phyloP scores from a whole-genome alignment of 768 basidiomycete genomes.

The Hemileccinum impolitum region DNA sequence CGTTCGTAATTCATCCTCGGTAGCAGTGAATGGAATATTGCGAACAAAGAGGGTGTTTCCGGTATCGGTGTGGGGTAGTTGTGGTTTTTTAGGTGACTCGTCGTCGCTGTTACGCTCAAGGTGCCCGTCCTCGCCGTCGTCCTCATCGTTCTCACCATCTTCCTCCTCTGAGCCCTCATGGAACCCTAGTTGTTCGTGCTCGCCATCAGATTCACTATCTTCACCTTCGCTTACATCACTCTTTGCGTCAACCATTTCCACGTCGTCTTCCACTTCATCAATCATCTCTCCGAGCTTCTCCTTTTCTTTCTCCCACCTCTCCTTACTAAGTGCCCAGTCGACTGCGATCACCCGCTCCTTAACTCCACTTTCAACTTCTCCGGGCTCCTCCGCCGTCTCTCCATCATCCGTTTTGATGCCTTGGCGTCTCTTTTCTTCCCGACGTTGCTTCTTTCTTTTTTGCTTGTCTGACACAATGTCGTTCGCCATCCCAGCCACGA shows the following conservation, averaged over 20 bases:
- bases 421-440: constrained; percentile 46
- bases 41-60: constrained; percentile 94
- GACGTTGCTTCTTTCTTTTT: constrained; percentile 59
- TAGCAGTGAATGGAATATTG: constrained; percentile 88
- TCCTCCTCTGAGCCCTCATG: constrained; percentile 34
- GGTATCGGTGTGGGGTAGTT: constrained; percentile 77
- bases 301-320: constrained; percentile 83
- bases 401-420: constrained; percentile 32
- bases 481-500: constrained; percentile 62
- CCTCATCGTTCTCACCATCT: constrained; percentile 29
- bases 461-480: constrained; percentile 58
- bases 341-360: constrained; percentile 77
- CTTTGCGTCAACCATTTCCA: constrained; percentile 31
- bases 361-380: constrained; percentile 33
- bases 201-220: constrained; percentile 35
- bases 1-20: constrained; percentile 86
- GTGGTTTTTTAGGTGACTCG: constrained; percentile 54
- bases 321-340: constrained; percentile 95
- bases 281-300: constrained; percentile 43
- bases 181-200: constrained; percentile 43
- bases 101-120: constrained; percentile 18
- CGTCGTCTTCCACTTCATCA: constrained; percentile 30
- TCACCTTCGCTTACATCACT: constrained; percentile 20
- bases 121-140: constrained; percentile 19
- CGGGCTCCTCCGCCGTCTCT: constrained; percentile 34